A percentile compares a stretch with the other conserved stretches of the same genome.
Conservation (phyloP, 495 filamentous ascomycete species). For the Daldinia concentrica region DNA sequence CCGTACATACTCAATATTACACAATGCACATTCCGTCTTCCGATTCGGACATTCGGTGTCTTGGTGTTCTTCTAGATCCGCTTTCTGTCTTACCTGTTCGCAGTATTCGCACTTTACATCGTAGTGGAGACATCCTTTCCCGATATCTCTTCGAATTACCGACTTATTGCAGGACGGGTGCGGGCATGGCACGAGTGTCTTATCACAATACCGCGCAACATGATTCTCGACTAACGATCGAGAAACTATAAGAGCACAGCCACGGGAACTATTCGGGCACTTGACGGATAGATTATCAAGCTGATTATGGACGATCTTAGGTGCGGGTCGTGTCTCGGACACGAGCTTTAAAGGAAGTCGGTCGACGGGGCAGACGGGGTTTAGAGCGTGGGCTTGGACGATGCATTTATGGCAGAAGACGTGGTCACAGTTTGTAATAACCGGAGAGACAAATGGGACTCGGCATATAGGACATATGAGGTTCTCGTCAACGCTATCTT, state of each 20-base stretch:
- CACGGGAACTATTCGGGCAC: conserved; percentile 70
- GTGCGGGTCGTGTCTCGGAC: conserved; percentile 42
- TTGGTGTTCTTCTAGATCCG: conserved; percentile 56
- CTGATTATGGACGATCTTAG: conserved; percentile 64
- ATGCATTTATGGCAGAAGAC: conserved; percentile 80
- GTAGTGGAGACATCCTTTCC: conserved; percentile 61
- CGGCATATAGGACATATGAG: conserved; percentile 87
- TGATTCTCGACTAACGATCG: conserved; percentile 77
- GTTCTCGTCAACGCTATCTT: conserved; percentile 74
- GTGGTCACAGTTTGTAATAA: conserved; percentile 74
- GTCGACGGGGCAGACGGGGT: conserved; percentile 62
- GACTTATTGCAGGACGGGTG: conserved; percentile 53
- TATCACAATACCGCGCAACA: conserved; percentile 77
- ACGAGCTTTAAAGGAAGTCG: conserved; percentile 52
- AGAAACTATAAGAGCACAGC: conserved; percentile 69
- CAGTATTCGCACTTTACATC: conserved; percentile 58
- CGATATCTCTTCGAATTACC: conserved; percentile 49
- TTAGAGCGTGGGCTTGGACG: conserved; percentile 62
- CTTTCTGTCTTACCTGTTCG: conserved; percentile 46
- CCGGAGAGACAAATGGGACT: conserved; percentile 74
- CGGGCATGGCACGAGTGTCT: conserved; percentile 71
- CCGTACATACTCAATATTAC: conserved; percentile 49
- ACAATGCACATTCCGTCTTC: conserved; percentile 51
- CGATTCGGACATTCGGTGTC: conserved; percentile 48
- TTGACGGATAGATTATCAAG: conserved; percentile 78